Conservation (phyloP, 139 green algal genomes). For the Eudorina sp. region DNA sequence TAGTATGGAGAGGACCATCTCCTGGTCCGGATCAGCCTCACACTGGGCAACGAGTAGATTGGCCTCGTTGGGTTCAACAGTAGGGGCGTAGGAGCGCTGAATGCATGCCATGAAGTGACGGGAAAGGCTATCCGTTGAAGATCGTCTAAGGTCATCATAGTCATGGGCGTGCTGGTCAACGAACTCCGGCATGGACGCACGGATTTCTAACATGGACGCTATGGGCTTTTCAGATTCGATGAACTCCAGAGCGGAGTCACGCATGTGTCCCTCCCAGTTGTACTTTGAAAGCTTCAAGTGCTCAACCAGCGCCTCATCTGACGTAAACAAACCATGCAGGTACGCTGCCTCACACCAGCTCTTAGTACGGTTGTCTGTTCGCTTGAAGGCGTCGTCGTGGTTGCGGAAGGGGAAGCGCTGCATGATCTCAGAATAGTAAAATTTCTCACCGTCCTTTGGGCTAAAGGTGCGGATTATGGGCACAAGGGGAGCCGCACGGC, state of each 20-base stretch:
- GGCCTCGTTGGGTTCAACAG: background rate
- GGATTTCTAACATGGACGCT: background rate
- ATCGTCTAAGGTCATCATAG: background rate
- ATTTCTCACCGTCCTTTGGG: background rate
- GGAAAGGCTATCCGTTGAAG: background rate
- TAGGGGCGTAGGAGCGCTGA: background rate
- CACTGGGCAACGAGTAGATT: background rate
- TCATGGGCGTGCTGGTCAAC: too few species aligned
- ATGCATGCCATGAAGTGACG: background rate
- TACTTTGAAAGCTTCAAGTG: background rate
- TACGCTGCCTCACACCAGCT: background rate
- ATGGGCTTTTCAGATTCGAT: background rate
- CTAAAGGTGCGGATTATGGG: background rate
- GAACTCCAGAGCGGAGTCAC: background rate
- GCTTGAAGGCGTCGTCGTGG: background rate
- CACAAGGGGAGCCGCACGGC: background rate
- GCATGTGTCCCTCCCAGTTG: background rate
- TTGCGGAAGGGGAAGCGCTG: background rate
- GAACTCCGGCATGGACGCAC: background rate
- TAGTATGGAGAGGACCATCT: background rate
- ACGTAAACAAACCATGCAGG: background rate
- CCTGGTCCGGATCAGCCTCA: background rate
- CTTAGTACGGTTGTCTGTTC: background rate
- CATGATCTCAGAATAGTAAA: slow-evolving; percentile 8
- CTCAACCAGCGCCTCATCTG: background rate